These are phyloP conservation scores for Stephanodiscus minutulus DNA, from an alignment of 108 stramenopile genomes.

Conservation along the genomic window DNA sequence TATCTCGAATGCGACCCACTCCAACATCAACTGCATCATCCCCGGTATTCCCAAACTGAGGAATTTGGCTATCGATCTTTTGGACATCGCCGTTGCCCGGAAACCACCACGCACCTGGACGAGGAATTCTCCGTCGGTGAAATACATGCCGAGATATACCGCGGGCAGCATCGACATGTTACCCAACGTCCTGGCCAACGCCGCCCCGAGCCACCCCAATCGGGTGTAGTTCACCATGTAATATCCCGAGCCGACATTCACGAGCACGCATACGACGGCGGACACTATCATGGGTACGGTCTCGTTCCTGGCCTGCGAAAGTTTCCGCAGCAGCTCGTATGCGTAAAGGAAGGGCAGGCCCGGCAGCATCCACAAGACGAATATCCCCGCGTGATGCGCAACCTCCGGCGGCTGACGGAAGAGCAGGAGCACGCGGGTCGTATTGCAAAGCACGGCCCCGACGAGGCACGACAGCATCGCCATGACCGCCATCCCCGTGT, in stretches of 20 bases:
- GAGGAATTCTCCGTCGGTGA: conserved; percentile 23
- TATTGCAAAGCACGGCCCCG: conserved; percentile 18
- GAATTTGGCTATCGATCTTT: conserved; percentile 21
- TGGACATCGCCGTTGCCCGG: conserved; percentile 3
- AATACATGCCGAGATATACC: conserved; percentile 33
- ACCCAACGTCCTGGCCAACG: conserved; percentile 38
- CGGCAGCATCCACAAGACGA: conserved; percentile 35
- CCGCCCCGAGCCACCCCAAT: conserved; percentile 52
- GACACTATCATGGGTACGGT: conserved; percentile 43
- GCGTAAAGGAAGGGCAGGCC: conserved; percentile 44
- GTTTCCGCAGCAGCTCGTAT: conserved; percentile 44
- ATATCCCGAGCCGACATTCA: conserved; percentile 38
- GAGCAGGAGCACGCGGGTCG: conserved; percentile 14
- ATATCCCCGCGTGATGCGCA: conserved; percentile 26
- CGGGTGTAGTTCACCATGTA: conserved; percentile 38
- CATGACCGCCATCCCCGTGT: conserved; percentile 31
- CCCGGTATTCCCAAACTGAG: conserved; percentile 44
- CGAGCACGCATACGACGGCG: conserved; percentile 29
- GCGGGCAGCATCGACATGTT: conserved; percentile 19
- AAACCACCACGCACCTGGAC: conserved; percentile 38
- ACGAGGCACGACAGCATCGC: conserved; percentile 9
- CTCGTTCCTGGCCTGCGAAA: conserved; percentile 44
- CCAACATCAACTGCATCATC: conserved; percentile 43
- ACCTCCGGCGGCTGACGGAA: conserved; percentile 34
- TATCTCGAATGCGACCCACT: conserved; percentile 50